These are phyloP conservation scores for Solanum etuberosum DNA, from an alignment of 257 asterid genomes.

Conservation along the genomic window DNA sequence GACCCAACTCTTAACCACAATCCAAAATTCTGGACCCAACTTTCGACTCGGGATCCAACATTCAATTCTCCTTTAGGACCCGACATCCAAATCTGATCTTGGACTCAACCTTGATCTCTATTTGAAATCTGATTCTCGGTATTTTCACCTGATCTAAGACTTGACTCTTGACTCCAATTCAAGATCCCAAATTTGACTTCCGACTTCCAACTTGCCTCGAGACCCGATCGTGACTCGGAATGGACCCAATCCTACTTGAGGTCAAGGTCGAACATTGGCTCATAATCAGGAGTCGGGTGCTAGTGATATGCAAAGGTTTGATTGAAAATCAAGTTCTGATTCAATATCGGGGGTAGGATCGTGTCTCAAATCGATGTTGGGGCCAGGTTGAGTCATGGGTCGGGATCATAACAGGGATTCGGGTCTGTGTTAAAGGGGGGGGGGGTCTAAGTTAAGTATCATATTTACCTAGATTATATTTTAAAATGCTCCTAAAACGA, in stretches of 20 bases:
- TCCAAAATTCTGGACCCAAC: neutral
- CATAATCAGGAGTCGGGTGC: neutral
- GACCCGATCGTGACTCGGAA: neutral
- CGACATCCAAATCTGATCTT: neutral
- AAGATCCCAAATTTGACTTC: neutral
- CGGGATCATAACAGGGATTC: neutral
- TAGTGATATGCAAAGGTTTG: neutral
- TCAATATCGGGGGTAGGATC: neutral
- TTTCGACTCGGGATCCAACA: neutral
- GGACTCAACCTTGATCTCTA: neutral
- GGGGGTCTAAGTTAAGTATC: neutral
- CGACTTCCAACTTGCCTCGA: neutral
- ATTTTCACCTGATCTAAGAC: neutral
- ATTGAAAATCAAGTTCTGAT: neutral
- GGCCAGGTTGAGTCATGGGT: neutral
- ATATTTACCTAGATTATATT: neutral
- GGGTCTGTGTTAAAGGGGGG: neutral
- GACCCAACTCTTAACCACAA: neutral
- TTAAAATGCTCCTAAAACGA: neutral
- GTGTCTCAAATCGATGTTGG: neutral
- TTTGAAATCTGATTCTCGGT: fast-evolving
- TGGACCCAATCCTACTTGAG: neutral
- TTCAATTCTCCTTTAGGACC: too few species aligned
- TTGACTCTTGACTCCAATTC: neutral
- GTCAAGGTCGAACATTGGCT: neutral